Evolutionary conservation across 192 early-diverging fungal genomes (phyloP).

Genomic region (Pilaira anomala): DNA sequence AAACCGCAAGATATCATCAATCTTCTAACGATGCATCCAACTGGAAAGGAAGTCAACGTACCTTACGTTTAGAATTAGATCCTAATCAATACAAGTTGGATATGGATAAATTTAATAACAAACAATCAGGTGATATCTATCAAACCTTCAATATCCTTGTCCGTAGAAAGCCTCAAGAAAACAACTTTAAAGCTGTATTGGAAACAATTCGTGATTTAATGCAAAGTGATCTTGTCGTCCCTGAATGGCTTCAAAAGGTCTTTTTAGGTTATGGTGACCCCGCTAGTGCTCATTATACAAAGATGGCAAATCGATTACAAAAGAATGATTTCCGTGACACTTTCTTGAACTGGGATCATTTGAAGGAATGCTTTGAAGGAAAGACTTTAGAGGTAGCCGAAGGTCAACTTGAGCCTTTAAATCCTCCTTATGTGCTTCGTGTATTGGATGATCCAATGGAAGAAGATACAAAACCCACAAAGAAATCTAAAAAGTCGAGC

Average conservation of each 20-base stretch:
- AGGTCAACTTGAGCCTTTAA: constrained; percentile 30
- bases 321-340: constrained; percentile 87
- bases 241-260: constrained; percentile 87
- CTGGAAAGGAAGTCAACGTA: constrained; percentile 47
- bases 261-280: constrained; percentile 97
- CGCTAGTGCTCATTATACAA: constrained; percentile 64
- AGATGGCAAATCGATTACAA: constrained; percentile 49
- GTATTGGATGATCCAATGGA: constrained; percentile 53
- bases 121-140: constrained; percentile 68
- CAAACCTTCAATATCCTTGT: constrained; percentile 86
- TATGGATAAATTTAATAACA: constrained; percentile 40
- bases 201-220: constrained; percentile 89
- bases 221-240: constrained; percentile 78
- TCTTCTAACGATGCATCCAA: constrained; percentile 30
- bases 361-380: constrained; percentile 63
- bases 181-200: constrained; percentile 90
- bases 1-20: constrained; percentile 39
- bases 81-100: constrained; percentile 81
- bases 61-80: constrained; percentile 79
- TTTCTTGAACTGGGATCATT: constrained; percentile 79
- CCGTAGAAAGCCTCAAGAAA: constrained; percentile 84
- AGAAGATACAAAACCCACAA: constrained; percentile 30
- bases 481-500: constrained; percentile 42
- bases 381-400: constrained; percentile 40
- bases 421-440: constrained; percentile 75